A percentile compares a stretch with the other conserved stretches of the same genome.
phyloP scores from a whole-genome alignment of 2,329 filamentous ascomycete genomes.

The Beauveria australis region DNA sequence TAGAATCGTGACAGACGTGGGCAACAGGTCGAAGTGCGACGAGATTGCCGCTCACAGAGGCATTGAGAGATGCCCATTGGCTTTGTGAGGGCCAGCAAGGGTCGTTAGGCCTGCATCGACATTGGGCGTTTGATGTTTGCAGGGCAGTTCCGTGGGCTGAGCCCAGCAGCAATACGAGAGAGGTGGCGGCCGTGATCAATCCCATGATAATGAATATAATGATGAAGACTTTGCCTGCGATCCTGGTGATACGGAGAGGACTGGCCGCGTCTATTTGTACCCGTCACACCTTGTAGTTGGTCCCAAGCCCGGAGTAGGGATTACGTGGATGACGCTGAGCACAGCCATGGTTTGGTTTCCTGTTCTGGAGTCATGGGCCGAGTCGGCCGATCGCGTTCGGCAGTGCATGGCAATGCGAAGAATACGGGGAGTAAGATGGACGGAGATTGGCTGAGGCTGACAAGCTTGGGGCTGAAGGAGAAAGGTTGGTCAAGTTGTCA shows the following conservation, averaged over 20 bases:
- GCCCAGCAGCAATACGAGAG: not conserved
- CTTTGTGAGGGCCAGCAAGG: constrained; percentile 37
- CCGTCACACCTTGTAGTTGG: not conserved
- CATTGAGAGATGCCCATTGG: constrained; percentile 41
- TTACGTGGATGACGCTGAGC: not conserved
- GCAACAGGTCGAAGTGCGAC: constrained; percentile 43
- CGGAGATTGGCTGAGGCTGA: not conserved
- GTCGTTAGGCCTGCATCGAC: constrained; percentile 41
- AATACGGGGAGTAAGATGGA: constrained; percentile 1
- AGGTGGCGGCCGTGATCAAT: not conserved
- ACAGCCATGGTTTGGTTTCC: constrained; percentile 1
- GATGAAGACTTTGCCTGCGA: not conserved
- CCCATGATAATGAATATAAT: not conserved
- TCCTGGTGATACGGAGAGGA: not conserved
- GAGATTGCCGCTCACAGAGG: constrained; percentile 38
- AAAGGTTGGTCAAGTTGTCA: not conserved
- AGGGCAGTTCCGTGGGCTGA: not conserved
- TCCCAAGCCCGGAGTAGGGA: not conserved
- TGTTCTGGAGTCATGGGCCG: not conserved
- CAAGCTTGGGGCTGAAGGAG: not conserved
- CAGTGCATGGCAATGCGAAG: constrained; percentile 3
- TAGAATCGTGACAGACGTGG: constrained; percentile 37
- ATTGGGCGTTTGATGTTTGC: constrained; percentile 16
- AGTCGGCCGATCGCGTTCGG: constrained; percentile 2
- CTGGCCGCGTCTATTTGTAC: not conserved